phyloP scores from a whole-genome alignment of 208 protist species.

The Wallacemonas sp. region DNA sequence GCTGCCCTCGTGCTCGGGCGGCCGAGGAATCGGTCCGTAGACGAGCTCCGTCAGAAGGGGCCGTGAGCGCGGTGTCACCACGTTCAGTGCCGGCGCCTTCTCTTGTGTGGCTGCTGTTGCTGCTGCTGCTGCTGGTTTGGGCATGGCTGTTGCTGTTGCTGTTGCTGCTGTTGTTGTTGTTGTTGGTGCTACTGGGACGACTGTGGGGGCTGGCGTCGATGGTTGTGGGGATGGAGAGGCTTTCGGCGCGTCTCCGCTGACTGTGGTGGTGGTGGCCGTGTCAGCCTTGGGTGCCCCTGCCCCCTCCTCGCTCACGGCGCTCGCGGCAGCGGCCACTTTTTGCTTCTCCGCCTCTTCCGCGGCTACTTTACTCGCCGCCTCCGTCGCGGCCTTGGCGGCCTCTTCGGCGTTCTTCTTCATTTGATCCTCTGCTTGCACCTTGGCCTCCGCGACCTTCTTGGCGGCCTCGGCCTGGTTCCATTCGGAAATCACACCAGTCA shows the following conservation, averaged over 20 bases:
- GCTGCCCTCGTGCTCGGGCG: constrained; percentile 24
- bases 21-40: constrained; percentile 45
- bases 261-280: too few species aligned
- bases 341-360: constrained; percentile 11
- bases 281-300: too few species aligned
- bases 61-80: constrained; percentile 71
- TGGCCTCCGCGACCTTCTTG: constrained; percentile 29
- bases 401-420: constrained; percentile 24
- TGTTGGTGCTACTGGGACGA: too few species aligned
- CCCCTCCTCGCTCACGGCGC: too few species aligned
- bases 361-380: constrained; percentile 13
- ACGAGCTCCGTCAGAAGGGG: constrained; percentile 61
- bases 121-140: constrained; percentile 3
- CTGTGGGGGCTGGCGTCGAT: too few species aligned
- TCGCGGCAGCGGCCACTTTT: too few species aligned
- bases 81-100: constrained; percentile 21
- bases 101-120: constrained; percentile 1
- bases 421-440: constrained; percentile 30
- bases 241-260: too few species aligned
- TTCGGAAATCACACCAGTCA: constrained; percentile 69
- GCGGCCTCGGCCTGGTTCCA: constrained; percentile 51
- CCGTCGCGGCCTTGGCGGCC: constrained; percentile 19
- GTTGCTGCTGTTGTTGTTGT: background rate
- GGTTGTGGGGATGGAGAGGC: too few species aligned
- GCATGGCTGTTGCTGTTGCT: constrained; percentile 1